Evolutionary conservation across 257 asterid genomes (phyloP).

Genomic region (Ligustrum vulgare): DNA sequence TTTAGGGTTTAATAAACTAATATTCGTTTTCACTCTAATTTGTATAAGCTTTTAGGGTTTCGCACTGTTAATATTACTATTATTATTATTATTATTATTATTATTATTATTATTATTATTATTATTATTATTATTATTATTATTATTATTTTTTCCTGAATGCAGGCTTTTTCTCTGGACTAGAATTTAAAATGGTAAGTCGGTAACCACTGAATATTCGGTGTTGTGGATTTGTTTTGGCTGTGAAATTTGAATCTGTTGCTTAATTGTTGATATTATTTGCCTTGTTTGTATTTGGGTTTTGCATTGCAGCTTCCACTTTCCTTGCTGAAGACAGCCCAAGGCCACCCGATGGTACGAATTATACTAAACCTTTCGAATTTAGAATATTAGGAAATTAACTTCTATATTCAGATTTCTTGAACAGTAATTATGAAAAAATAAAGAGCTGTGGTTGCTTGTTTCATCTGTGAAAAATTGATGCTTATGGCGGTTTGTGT

Average conservation of each 20-base stretch:
- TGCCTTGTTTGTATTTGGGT: conserved; percentile 12
- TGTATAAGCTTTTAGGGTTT: neutral
- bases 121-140: neutral
- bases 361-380: conserved; percentile 8
- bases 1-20: neutral
- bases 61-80: neutral
- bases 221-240: neutral
- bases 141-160: neutral
- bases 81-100: neutral
- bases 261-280: neutral
- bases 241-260: neutral
- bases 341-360: conserved; percentile 95
- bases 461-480: too few relatives aligned
- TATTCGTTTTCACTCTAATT: neutral
- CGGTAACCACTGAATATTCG: neutral
- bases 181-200: neutral
- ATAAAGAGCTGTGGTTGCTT: neutral
- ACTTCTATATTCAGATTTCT: neutral
- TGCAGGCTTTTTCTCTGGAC: neutral
- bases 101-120: neutral
- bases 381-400: neutral
- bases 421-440: neutral
- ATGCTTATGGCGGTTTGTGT: conserved; percentile 3
- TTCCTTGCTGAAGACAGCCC: conserved; percentile 91
- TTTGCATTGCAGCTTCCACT: conserved; percentile 70